phyloP scores from a whole-genome alignment of 2,329 filamentous ascomycete genomes.

The Pseudopyricularia cyperi region DNA sequence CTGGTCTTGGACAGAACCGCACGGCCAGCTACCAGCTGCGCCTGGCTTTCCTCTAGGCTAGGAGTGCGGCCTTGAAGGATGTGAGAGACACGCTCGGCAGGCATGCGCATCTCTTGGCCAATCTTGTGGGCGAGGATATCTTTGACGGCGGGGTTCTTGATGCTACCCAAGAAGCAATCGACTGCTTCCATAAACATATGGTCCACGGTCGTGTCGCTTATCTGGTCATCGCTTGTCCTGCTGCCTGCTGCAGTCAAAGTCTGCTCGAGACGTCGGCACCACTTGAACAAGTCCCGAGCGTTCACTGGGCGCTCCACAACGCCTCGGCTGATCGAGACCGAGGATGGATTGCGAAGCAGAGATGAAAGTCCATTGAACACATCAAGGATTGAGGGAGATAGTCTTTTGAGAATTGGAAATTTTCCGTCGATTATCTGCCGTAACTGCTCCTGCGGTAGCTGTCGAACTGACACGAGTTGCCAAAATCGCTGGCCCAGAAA shows the following conservation, averaged over 20 bases:
- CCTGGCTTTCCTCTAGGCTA: constrained; percentile 47
- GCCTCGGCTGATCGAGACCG: constrained; percentile 18
- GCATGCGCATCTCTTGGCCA: constrained; percentile 77
- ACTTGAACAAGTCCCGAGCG: constrained; percentile 70
- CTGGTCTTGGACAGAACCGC: constrained; percentile 47
- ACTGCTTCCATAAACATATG: constrained; percentile 88
- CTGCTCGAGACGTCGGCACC: constrained; percentile 64
- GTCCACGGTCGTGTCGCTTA: constrained; percentile 60
- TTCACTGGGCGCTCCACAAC: constrained; percentile 35
- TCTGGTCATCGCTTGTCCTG: constrained; percentile 54
- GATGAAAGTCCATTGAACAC: constrained; percentile 42
- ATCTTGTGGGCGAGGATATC: constrained; percentile 53
- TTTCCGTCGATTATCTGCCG: constrained; percentile 57
- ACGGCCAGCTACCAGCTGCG: constrained; percentile 51
- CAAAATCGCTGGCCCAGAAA: constrained; percentile 81
- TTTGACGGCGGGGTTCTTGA: constrained; percentile 52
- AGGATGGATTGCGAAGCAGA: constrained; percentile 20
- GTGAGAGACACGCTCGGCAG: constrained; percentile 68
- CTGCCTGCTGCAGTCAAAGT: constrained; percentile 48
- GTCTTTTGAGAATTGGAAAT: constrained; percentile 56
- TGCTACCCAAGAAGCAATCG: constrained; percentile 79
- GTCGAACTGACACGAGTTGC: constrained; percentile 58
- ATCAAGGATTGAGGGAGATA: constrained; percentile 42
- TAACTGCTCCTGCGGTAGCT: constrained; percentile 58
- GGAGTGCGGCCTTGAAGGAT: constrained; percentile 64